These are phyloP conservation scores for Paraphaeosphaeria minitans DNA, from an alignment of 2,329 filamentous ascomycete species.

Conservation along the genomic window DNA sequence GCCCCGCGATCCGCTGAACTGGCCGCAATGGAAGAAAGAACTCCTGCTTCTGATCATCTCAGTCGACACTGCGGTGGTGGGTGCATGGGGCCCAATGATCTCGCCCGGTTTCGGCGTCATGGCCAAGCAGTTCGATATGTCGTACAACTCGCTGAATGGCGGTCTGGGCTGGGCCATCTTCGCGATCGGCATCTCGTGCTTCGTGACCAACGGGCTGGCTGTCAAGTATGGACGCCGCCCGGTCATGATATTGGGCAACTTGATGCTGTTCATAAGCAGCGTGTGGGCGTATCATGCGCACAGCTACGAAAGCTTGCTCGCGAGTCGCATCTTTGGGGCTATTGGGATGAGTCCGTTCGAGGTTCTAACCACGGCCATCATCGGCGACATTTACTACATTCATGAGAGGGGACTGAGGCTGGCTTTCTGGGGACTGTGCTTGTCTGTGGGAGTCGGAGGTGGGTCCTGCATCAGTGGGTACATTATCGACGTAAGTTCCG, in stretches of 20 bases:
- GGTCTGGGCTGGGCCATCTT: slow-evolving; percentile 29
- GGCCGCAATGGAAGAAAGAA: slow-evolving; percentile 33
- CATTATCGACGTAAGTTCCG: slow-evolving; percentile 58
- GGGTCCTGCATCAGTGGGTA: slow-evolving; percentile 26
- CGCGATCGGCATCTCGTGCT: slow-evolving; percentile 27
- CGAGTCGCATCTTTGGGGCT: slow-evolving; percentile 26
- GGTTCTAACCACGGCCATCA: slow-evolving; percentile 59
- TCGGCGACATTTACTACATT: slow-evolving; percentile 88
- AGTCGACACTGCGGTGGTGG: slow-evolving; percentile 27
- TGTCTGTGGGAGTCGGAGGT: slow-evolving; percentile 25
- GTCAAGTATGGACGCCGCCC: slow-evolving; percentile 27
- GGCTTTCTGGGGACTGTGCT: slow-evolving; percentile 57
- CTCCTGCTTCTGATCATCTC: slow-evolving; percentile 25
- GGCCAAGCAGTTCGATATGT: slow-evolving; percentile 27
- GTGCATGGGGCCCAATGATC: slow-evolving; percentile 31
- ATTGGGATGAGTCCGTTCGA: slow-evolving; percentile 32
- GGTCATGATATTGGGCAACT: slow-evolving; percentile 26
- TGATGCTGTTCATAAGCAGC: slow-evolving; percentile 23
- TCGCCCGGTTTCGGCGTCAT: slow-evolving; percentile 24
- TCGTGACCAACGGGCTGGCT: slow-evolving; percentile 24
- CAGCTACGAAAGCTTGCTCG: slow-evolving; percentile 22
- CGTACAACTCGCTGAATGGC: slow-evolving; percentile 23
- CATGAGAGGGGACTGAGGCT: slow-evolving; percentile 83
- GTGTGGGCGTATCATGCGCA: slow-evolving; percentile 29
- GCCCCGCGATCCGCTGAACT: slow-evolving; percentile 27